Conservation (phyloP, 2,329 filamentous ascomycete genomes). For the Talaromyces sp. region DNA sequence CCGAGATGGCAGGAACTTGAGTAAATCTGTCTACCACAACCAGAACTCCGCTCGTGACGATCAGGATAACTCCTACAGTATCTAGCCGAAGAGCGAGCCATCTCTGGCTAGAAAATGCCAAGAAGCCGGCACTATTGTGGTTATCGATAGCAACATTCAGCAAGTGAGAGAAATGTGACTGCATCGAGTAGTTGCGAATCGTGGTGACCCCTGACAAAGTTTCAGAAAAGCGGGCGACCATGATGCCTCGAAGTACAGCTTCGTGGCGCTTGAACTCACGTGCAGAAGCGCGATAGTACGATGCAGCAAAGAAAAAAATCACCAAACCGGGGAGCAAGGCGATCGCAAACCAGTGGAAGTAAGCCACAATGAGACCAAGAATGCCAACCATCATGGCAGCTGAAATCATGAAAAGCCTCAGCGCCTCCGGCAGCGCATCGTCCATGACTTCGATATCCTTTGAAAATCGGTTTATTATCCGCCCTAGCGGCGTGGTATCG, state of each 20-base stretch:
- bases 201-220: conserved; percentile 71
- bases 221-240: conserved; percentile 76
- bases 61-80: conserved; percentile 67
- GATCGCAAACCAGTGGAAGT: conserved; percentile 9
- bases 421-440: conserved; percentile 57
- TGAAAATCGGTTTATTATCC: conserved; percentile 77
- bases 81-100: conserved; percentile 76
- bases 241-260: conserved; percentile 71
- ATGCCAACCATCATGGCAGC: conserved; percentile 56
- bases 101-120: conserved; percentile 70
- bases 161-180: conserved; percentile 42
- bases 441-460: conserved; percentile 74
- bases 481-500: conserved; percentile 74
- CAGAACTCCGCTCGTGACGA: conserved; percentile 62
- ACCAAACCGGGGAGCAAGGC: conserved; percentile 56
- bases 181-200: conserved; percentile 75
- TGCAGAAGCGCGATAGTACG: conserved; percentile 65
- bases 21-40: conserved; percentile 48
- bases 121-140: conserved; percentile 64
- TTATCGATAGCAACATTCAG: conserved; percentile 54
- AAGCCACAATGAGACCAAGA: conserved; percentile 65
- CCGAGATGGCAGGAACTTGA: conserved; percentile 45
- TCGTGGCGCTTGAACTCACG: conserved; percentile 75
- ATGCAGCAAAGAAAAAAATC: conserved; percentile 58
- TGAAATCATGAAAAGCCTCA: conserved; percentile 8